Conservation (phyloP, 306 rosid genomes). For the Arachis stenosperma region DNA sequence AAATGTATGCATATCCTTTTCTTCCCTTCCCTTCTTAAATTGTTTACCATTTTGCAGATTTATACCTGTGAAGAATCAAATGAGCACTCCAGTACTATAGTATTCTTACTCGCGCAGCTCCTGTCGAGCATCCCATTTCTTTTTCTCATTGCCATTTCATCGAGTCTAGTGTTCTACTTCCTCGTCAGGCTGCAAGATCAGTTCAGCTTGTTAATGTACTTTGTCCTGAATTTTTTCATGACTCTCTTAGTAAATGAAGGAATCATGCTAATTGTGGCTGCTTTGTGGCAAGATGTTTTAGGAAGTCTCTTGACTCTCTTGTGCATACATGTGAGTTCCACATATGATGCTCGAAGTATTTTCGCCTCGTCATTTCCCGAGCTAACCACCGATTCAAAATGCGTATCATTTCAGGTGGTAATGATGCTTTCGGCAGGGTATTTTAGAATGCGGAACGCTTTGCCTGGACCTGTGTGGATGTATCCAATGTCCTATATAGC, state of each 20-base stretch:
- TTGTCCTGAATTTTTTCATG: conserved; percentile 92
- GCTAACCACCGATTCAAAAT: conserved; percentile 29
- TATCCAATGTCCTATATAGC: conserved; percentile 89
- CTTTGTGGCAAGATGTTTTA: conserved; percentile 77
- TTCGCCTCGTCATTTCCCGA: conserved; percentile 1
- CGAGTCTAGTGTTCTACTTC: conserved; percentile 94
- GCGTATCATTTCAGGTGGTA: conserved; percentile 65
- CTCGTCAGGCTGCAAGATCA: conserved; percentile 84
- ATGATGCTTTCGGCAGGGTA: conserved; percentile 99
- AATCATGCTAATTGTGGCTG: conserved; percentile 70
- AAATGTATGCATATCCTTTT: background rate
- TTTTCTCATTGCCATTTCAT: conserved; percentile 90
- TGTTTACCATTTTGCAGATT: conserved; percentile 59
- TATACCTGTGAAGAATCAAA: conserved; percentile 85
- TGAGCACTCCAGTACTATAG: conserved; percentile 80
- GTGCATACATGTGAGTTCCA: conserved; percentile 74
- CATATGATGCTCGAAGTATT: background rate
- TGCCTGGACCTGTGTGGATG: conserved; percentile 87
- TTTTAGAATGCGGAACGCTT: conserved; percentile 79
- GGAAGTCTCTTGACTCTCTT: conserved; percentile 83
- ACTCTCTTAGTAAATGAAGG: conserved; percentile 93
- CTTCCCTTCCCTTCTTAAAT: background rate
- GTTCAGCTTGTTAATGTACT: conserved; percentile 96
- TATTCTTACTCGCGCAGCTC: conserved; percentile 90
- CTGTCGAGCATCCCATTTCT: conserved; percentile 96